These are phyloP conservation scores for Orobanche coerulescens DNA, from an alignment of 257 asterid species.

Conservation along the genomic window DNA sequence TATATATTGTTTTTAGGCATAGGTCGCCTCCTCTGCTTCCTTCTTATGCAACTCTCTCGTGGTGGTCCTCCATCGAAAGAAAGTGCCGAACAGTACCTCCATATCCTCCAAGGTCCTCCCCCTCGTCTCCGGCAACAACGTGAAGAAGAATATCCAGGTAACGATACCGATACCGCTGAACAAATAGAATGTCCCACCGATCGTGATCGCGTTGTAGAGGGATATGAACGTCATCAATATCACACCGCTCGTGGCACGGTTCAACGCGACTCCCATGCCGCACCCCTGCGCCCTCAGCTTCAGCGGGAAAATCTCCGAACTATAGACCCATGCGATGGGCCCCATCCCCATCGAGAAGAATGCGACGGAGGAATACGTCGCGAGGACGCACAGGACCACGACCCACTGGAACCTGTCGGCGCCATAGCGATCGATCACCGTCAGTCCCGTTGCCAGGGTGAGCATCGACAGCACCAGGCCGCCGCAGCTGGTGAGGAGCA, in stretches of 20 bases:
- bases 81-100: conserved; percentile 31
- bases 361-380: conserved; percentile 3
- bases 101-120: conserved; percentile 31
- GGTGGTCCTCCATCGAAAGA: conserved; percentile 22
- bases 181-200: conserved; percentile 30
- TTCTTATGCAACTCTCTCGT: neutral
- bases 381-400: neutral
- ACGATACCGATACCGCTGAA: conserved; percentile 13
- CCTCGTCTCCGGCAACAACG: conserved; percentile 32
- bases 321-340: conserved; percentile 25
- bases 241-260: conserved; percentile 28
- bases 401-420: conserved; percentile 4
- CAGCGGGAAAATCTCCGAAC: conserved; percentile 21
- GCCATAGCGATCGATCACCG: conserved; percentile 26
- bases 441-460: conserved; percentile 33
- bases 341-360: conserved; percentile 29
- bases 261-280: conserved; percentile 21
- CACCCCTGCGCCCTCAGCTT: conserved; percentile 22
- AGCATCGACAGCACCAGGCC: conserved; percentile 32
- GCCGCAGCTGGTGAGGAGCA: conserved; percentile 47
- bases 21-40: neutral
- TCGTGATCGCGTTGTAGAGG: conserved; percentile 18
- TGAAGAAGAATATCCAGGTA: conserved; percentile 25
- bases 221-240: conserved; percentile 28
- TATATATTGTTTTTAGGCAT: no score